Base-by-base conservation (phyloP, 176 grass and related monocot genomes). In the Avena sativa region DNA sequence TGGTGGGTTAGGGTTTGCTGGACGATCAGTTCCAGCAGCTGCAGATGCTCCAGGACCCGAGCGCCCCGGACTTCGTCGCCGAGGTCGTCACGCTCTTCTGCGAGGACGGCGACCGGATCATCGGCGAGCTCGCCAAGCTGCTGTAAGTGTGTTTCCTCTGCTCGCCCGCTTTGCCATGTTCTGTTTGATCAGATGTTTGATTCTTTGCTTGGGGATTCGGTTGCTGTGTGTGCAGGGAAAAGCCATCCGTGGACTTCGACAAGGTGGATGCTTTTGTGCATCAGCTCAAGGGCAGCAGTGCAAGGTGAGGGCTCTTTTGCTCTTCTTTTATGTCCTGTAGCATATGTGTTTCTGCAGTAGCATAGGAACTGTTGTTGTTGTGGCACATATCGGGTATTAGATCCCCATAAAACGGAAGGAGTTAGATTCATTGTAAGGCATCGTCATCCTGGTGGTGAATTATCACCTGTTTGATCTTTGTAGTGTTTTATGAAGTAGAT, bases 61-160 rank as follows among this genome's bases (percentile, higher is more conserved):
- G 55, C 66, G 50, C 63, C 10, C 89, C 95, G 2, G 73, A 83
- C 32, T 93, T 95, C 59, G 79, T 98, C 7, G 38, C 91, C 0
- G 89, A 95, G 49, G 83, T 95, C 15, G 53, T 98, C 85, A 85
- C 72, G 17, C 85, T 93, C 74, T 97, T 97, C 80, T 95, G 89
- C 52, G 77, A 92, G 5, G 93, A 98, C 43, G 88, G 91, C 4
- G 86, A 90, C 28, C 82, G 86, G 28, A 92, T 95, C 82, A 78
- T 98, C 4, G 26, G 59, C 17, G 87, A 92, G 72, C 75, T 98
- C 49, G 15, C 88, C 26, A 83, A 55, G 6, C 82, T 79, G 52
- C 23, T 98, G 93, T 98, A 81, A 7, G 81, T 57, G 1, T 78
- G 59, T 20, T 82, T 38, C 17, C 20, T 8, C 67, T 40, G 34